Conservation (phyloP, 805 yeast species). For the Ogataea pilisensis region DNA sequence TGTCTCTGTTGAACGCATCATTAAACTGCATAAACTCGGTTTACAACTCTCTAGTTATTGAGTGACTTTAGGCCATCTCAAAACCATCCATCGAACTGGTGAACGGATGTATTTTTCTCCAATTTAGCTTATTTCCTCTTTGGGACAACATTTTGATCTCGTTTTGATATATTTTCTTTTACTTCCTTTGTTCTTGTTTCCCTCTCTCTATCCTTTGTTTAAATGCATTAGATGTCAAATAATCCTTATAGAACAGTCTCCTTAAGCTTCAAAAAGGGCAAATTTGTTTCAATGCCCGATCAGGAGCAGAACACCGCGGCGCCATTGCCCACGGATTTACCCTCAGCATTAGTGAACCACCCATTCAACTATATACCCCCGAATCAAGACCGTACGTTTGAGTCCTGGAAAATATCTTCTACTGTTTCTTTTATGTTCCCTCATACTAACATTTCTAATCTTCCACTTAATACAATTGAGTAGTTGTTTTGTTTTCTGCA, state of each 20-base stretch:
- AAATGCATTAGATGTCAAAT: background rate
- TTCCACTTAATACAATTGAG: slow-evolving; percentile 2
- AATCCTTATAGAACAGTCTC: too few relatives aligned
- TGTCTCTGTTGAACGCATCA: too few relatives aligned
- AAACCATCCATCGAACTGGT: too few relatives aligned
- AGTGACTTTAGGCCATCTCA: too few relatives aligned
- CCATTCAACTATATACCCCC: slow-evolving; percentile 39
- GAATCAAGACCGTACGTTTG: slow-evolving; percentile 34
- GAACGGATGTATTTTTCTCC: slow-evolving; percentile 1
- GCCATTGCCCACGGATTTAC: slow-evolving; percentile 12
- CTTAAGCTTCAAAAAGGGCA: too few relatives aligned
- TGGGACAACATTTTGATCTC: background rate
- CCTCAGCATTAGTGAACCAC: slow-evolving; percentile 20
- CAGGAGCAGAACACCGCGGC: background rate
- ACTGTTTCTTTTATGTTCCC: background rate
- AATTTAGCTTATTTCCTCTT: background rate
- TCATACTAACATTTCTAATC: background rate
- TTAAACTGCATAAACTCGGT: too few relatives aligned
- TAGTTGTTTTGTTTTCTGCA: slow-evolving; percentile 23
- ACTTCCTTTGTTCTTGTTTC: background rate
- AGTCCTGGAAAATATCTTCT: background rate
- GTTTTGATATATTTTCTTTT: too few relatives aligned
- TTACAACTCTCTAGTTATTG: too few relatives aligned
- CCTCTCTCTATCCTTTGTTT: background rate
- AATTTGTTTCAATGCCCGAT: background rate